Percentiles rank a stretch among this genome's conserved stretches.
Evolutionary conservation across 208 protist genomes (phyloP).

Genomic region (Spongospora subterranea): DNA sequence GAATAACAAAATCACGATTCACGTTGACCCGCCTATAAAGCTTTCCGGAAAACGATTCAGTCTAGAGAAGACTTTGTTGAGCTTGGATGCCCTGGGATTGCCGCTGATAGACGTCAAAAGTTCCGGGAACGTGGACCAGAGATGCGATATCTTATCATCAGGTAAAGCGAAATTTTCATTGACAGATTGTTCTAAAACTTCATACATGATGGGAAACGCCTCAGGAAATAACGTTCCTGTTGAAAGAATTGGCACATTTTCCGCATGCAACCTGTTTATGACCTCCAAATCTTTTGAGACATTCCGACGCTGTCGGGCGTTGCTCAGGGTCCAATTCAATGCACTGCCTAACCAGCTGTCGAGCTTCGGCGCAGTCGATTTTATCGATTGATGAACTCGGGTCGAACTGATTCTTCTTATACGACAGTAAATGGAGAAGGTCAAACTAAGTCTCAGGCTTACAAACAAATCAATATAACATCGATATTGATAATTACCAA

Average conservation of each 20-base stretch:
- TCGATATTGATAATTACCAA: too few relatives aligned
- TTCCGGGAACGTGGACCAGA: background rate
- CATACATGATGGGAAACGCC: background rate
- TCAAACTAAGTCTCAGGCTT: background rate
- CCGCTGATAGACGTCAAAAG: background rate
- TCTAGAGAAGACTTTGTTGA: background rate
- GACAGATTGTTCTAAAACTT: background rate
- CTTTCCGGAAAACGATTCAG: too few relatives aligned
- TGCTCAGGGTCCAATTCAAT: background rate
- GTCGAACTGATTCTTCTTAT: background rate
- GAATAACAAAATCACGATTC: too few relatives aligned
- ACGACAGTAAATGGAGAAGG: conserved; percentile 32
- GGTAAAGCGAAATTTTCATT: background rate
- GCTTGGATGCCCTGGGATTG: background rate
- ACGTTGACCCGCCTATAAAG: too few relatives aligned
- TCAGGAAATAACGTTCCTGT: background rate
- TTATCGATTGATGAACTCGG: background rate
- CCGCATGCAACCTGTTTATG: background rate
- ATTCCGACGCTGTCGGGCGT: background rate
- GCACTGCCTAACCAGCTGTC: background rate
- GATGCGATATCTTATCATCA: background rate
- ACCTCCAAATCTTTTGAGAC: background rate
- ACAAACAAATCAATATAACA: background rate
- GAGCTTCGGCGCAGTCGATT: background rate
- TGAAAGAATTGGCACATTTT: background rate